Base-by-base conservation (phyloP, 805 yeast species). In the Torulaspora microellipsoides region DNA sequence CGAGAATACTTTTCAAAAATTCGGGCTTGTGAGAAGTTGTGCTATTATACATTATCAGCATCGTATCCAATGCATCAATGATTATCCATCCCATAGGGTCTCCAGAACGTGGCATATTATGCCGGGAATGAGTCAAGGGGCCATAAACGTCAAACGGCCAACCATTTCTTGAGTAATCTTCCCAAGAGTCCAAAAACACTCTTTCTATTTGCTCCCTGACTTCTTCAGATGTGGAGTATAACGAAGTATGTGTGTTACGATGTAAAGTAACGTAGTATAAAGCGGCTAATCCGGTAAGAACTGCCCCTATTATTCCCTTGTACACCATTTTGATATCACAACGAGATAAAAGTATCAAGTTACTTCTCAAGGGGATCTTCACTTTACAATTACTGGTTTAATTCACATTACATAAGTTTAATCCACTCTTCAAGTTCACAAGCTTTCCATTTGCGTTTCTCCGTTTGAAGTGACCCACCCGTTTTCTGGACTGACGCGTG, bases 11-110 rank as follows among this genome's bases (percentile, higher is more conserved):
- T 8, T 77, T 80, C 6, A 74, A 65, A 23, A 77, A 59, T 3
- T 59, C 59, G 11, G 37, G 31, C 17, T 45, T 53, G 31, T 52
- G 37, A n/a, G 39, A 31, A 13, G 35, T 35, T 3, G 64, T 54
- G 17, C 48, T 42, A 35, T 79, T 74, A 42, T 75, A 83, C 95
- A 89, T 88, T 15, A 89, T 47, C 68, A 80, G 73, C 70, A 90
- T 65, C 0, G 96, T 85, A 57, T 90, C 97, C 40, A 90, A 65
- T 1, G 91, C 75, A 62, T 89, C 96, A 4, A 90, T 93, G 55
- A 89, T 81, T 59, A 89, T 85, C 96, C 96, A 89, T 1, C 97
- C 97, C 51, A 90, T 64, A 1, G 96, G 96, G 38, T 54, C 53
- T 5, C 46, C 52, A n/a, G 59, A 48, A 3, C 81, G 78, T 4